Percentiles rank a stretch among this genome's conserved stretches.
These are phyloP conservation scores for Pythium monospermum DNA, from an alignment of 352 stramenopile species.

Conservation along the genomic window DNA sequence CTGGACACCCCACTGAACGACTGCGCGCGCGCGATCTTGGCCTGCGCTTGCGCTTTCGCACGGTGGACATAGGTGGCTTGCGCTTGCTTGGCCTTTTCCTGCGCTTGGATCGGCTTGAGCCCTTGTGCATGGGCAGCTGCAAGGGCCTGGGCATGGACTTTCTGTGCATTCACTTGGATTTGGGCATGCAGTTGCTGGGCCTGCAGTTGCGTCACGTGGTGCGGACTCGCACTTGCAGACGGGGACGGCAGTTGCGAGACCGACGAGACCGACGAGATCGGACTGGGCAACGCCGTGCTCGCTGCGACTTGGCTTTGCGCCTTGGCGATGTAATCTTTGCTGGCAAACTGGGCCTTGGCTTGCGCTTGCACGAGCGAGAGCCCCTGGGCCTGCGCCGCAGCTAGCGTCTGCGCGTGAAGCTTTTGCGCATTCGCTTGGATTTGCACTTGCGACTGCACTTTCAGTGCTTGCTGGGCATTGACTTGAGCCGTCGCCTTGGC, in stretches of 20 bases:
- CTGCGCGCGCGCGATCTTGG: conserved; percentile 79
- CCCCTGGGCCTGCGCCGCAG: conserved; percentile 77
- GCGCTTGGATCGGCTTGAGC: conserved; percentile 79
- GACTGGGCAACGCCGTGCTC: conserved; percentile 38
- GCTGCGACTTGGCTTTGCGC: conserved; percentile 79
- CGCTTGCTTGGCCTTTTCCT: conserved; percentile 88
- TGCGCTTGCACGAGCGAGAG: conserved; percentile 83
- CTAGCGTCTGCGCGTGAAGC: conserved; percentile 79
- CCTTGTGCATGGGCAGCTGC: conserved; percentile 80
- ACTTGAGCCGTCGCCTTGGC: conserved; percentile 84
- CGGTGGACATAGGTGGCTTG: conserved; percentile 84
- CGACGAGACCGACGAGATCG: conserved; percentile 28
- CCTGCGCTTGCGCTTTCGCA: conserved; percentile 82
- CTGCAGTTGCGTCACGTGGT: conserved; percentile 41
- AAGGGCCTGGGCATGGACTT: conserved; percentile 85
- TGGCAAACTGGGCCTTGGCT: conserved; percentile 81
- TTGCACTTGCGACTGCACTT: conserved; percentile 84
- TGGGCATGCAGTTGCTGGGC: conserved; percentile 83
- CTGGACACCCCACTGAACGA: conserved; percentile 34
- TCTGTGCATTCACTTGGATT: conserved; percentile 88
- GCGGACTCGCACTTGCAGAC: conserved; percentile 56
- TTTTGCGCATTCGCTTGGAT: conserved; percentile 89
- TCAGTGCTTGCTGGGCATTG: conserved; percentile 75
- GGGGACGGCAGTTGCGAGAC: too few relatives aligned
- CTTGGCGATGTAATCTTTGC: conserved; percentile 89